These are phyloP conservation scores for Calonectria fujianensis DNA, from an alignment of 2,329 filamentous ascomycete genomes.

Conservation along the genomic window DNA sequence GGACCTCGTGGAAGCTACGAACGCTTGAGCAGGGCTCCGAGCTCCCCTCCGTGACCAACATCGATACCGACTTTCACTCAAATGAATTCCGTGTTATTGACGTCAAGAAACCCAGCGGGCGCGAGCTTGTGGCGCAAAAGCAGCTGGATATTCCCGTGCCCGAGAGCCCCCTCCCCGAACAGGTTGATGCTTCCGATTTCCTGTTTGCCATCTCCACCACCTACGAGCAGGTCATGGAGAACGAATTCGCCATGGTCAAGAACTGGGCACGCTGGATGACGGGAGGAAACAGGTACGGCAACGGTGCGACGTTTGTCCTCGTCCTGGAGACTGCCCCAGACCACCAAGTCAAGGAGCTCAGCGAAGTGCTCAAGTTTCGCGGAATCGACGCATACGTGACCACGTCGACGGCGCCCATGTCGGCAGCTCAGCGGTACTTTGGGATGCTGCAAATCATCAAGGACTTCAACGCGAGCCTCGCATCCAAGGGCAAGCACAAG, in stretches of 20 bases:
- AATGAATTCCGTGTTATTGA: slow-evolving; percentile 55
- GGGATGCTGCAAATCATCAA: slow-evolving; percentile 62
- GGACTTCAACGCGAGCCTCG: slow-evolving; percentile 58
- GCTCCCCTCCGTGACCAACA: slow-evolving; percentile 54
- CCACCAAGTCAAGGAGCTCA: slow-evolving; percentile 58
- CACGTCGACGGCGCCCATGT: slow-evolving; percentile 57
- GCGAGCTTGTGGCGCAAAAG: slow-evolving; percentile 55
- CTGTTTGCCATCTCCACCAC: slow-evolving; percentile 67
- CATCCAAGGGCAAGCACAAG: slow-evolving; percentile 61
- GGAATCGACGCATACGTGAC: slow-evolving; percentile 65
- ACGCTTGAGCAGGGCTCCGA: slow-evolving; percentile 55
- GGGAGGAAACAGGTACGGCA: slow-evolving; percentile 61
- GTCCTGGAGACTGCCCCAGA: slow-evolving; percentile 62
- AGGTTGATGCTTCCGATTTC: slow-evolving; percentile 63
- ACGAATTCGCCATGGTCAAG: slow-evolving; percentile 62
- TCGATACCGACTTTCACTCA: slow-evolving; percentile 58
- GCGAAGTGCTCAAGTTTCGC: slow-evolving; percentile 56
- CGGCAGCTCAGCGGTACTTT: slow-evolving; percentile 60
- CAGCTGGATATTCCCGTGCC: slow-evolving; percentile 60
- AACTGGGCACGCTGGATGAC: slow-evolving; percentile 69
- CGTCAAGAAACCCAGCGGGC: slow-evolving; percentile 50
- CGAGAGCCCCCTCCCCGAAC: slow-evolving; percentile 55
- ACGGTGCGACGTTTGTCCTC: slow-evolving; percentile 66
- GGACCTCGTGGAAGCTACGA: slow-evolving; percentile 60
- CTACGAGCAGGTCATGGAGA: slow-evolving; percentile 62